phyloP scores from a whole-genome alignment of 2,329 filamentous ascomycete genomes.

The Talaromyces sp. region DNA sequence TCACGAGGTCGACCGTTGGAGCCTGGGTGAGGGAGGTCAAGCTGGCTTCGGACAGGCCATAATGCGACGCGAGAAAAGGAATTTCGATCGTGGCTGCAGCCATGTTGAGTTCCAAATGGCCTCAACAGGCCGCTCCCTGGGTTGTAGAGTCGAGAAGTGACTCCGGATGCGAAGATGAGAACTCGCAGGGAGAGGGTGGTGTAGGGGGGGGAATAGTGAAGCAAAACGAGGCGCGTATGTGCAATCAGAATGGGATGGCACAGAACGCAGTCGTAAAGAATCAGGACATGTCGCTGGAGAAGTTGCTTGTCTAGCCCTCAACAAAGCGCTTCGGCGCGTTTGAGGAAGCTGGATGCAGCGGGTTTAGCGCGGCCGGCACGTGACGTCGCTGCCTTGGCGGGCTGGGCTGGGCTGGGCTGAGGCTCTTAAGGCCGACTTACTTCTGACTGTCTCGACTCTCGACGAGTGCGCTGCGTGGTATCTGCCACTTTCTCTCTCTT shows the following conservation, averaged over 20 bases:
- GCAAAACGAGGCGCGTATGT: slow-evolving; percentile 4
- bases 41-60: slow-evolving; percentile 51
- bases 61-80: slow-evolving; percentile 54
- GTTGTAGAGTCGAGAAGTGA: not conserved
- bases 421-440: not conserved
- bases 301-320: slow-evolving; percentile 3
- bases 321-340: slow-evolving; percentile 8
- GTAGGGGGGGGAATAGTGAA: not conserved
- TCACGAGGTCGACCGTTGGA: slow-evolving; percentile 71
- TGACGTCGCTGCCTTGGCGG: not conserved
- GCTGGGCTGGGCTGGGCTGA: not conserved
- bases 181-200: not conserved
- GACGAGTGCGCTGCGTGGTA: not conserved
- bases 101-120: slow-evolving; percentile 36
- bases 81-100: slow-evolving; percentile 52
- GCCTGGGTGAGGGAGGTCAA: slow-evolving; percentile 50
- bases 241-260: not conserved
- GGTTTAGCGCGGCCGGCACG: slow-evolving; percentile 2
- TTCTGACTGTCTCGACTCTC: too few relatives aligned
- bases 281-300: slow-evolving; percentile 8
- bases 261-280: not conserved
- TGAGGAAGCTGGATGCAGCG: not conserved
- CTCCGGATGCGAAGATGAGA: not conserved
- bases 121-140: slow-evolving; percentile 8
- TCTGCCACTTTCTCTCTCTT: not conserved